Conservation (phyloP, 345 rosid species). For the Euphorbia lathyris region DNA sequence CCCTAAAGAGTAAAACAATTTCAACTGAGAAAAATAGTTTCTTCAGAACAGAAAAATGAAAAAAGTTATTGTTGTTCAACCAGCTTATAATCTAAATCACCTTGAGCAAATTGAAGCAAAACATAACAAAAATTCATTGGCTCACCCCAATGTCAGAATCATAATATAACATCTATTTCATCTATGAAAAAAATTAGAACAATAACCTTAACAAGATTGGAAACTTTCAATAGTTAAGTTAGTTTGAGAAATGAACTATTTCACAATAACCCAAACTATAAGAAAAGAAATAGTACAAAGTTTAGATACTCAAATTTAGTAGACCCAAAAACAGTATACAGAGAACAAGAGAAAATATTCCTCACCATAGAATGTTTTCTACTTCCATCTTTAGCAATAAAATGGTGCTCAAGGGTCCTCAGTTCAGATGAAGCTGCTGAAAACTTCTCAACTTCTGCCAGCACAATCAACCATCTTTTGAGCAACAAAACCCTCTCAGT, state of each 20-base stretch:
- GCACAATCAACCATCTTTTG: constrained; percentile 75
- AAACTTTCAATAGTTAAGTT: neutral
- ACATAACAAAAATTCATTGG: constrained; percentile 86
- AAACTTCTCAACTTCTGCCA: constrained; percentile 60
- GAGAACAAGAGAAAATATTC: neutral
- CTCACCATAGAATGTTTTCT: constrained; percentile 53
- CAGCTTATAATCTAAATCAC: constrained; percentile 73
- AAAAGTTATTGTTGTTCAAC: constrained; percentile 15
- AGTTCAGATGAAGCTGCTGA: constrained; percentile 32
- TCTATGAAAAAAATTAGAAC: constrained; percentile 14
- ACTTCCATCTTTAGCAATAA: constrained; percentile 46
- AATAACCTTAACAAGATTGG: neutral
- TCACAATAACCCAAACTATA: neutral
- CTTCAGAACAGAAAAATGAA: neutral
- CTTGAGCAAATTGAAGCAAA: constrained; percentile 92
- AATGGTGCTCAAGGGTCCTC: constrained; percentile 37
- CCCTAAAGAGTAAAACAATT: no score
- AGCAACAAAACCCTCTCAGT: constrained; percentile 71
- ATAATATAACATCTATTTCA: constrained; percentile 67
- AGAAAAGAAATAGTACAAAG: neutral
- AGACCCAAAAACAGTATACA: neutral
- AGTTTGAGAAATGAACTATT: neutral
- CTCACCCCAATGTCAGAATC: constrained; percentile 73
- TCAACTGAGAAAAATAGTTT: constrained; percentile 3
- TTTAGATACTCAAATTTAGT: neutral